These are phyloP conservation scores for Mortierella hygrophila DNA, from an alignment of 192 early-diverging fungal species.

Conservation along the genomic window DNA sequence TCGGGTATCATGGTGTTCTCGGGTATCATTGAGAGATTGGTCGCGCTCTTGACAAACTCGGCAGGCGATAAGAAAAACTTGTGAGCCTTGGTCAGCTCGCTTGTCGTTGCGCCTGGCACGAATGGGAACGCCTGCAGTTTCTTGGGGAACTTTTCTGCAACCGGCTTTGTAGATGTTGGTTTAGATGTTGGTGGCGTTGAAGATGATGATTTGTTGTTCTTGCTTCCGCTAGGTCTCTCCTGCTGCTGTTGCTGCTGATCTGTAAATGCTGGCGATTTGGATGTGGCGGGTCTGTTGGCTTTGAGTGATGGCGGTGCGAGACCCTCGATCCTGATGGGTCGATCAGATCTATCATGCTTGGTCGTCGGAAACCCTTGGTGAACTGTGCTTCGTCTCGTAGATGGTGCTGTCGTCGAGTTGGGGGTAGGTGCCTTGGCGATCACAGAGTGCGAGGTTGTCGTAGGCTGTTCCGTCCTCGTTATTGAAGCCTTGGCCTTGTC, in stretches of 20 bases:
- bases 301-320: not conserved
- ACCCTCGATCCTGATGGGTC: not conserved
- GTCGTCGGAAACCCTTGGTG: conserved; percentile 26
- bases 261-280: not conserved
- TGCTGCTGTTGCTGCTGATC: conserved; percentile 2
- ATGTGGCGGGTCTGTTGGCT: not conserved
- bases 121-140: conserved; percentile 49
- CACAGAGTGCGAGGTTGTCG: too few relatives aligned
- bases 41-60: conserved; percentile 50
- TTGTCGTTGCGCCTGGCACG: conserved; percentile 40
- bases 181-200: not conserved
- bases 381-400: not conserved
- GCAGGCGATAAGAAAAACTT: conserved; percentile 50
- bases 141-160: conserved; percentile 27
- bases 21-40: conserved; percentile 38
- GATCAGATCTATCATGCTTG: not conserved
- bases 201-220: not conserved
- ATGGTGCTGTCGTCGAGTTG: not conserved
- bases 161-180: not conserved
- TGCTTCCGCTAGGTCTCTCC: not conserved
- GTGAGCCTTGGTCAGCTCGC: conserved; percentile 46
- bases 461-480: not conserved
- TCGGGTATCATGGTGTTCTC: conserved; percentile 50
- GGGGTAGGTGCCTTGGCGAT: not conserved
- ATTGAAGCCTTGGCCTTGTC: not conserved